Evolutionary conservation across 2,329 filamentous ascomycete genomes (phyloP).

Genomic region (Thermothelomyces thermophilus): DNA sequence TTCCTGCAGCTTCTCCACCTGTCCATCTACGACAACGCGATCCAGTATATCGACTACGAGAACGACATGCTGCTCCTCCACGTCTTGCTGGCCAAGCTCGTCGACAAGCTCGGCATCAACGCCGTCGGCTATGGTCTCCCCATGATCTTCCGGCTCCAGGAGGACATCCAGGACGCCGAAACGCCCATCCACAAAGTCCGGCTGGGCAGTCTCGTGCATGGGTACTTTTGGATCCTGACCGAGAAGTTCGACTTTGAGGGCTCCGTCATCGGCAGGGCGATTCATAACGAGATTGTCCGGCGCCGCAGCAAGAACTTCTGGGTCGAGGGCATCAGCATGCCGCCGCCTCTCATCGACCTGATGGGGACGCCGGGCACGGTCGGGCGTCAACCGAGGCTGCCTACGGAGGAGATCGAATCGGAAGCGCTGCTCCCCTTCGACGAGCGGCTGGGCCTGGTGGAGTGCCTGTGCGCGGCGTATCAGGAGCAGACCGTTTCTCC

Average conservation of each 20-base stretch:
- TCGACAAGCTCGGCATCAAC: conserved; percentile 74
- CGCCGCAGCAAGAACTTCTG: conserved; percentile 71
- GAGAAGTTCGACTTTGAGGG: conserved; percentile 72
- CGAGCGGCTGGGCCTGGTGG: conserved; percentile 63
- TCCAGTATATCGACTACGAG: conserved; percentile 66
- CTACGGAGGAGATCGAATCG: conserved; percentile 49
- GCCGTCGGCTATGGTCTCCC: conserved; percentile 71
- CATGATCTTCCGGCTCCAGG: conserved; percentile 84
- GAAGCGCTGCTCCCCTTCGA: conserved; percentile 70
- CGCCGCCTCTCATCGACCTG: conserved; percentile 56
- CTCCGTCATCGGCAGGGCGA: conserved; percentile 60
- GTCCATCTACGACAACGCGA: conserved; percentile 79
- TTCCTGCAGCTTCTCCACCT: conserved; percentile 81
- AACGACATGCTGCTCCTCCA: conserved; percentile 72
- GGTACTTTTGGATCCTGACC: conserved; percentile 76
- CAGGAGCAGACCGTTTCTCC: conserved; percentile 55
- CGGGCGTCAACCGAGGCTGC: conserved; percentile 39
- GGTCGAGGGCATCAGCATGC: conserved; percentile 67
- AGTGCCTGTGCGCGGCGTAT: conserved; percentile 68
- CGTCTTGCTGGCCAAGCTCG: conserved; percentile 66
- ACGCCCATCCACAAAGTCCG: conserved; percentile 67
- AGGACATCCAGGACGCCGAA: conserved; percentile 65
- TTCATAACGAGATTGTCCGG: conserved; percentile 69
- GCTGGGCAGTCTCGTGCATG: conserved; percentile 77
- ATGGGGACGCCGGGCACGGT: conserved; percentile 49